Base-by-base conservation (phyloP, 768 basidiomycete species). In the Hygrocybe coccinea region DNA sequence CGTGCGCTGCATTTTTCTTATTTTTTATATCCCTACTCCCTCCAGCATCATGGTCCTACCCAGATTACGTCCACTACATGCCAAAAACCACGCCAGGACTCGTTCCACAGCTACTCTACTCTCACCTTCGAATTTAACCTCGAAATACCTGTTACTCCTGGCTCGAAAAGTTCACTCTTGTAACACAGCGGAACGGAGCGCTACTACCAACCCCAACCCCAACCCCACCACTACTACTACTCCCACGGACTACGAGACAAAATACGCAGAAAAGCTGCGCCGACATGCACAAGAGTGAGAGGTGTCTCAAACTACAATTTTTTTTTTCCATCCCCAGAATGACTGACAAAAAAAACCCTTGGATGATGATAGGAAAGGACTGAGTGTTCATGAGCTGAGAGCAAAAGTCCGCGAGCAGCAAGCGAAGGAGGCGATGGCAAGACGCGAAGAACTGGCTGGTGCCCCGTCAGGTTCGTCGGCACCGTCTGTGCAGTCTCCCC, bases 181-280 rank as follows among this genome's bases (percentile, higher is more conserved):
- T 8, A 8, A 29, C 29, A 8, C 29, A 29, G 29, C 4, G 8
- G 29, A 19, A 41, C 19, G 38, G 10, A 5, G 3, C 38, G 38
- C 3, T 4, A 19, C 15, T 15, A 41, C 38, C 38, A 11, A 50
- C 29, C 7, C 48, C 15, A 50, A 34, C 11, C 11, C 15, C 9
- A 7, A 12, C 19, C 19, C 8, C 5, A 36, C 14, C 15, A 36
- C 25, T n/a, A 36, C 3, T 6, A 22, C 21, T n/a, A 39, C 3
- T 6, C 3, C 21, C 7, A 39, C 39, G 17, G 52, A 49, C 29
- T 74, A 76, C 53, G 69, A 74, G 58, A 64, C 72, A 29, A 86
- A 81, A 64, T 93, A 94, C 65, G 79, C 82, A 12, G 80, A 86
- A 56, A 89, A 87, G 65, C 69, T 95, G 36, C 79, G 76, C 44